Evolutionary conservation across 2,329 filamentous ascomycete species (phyloP).

Genomic region (Fusarium sp.): DNA sequence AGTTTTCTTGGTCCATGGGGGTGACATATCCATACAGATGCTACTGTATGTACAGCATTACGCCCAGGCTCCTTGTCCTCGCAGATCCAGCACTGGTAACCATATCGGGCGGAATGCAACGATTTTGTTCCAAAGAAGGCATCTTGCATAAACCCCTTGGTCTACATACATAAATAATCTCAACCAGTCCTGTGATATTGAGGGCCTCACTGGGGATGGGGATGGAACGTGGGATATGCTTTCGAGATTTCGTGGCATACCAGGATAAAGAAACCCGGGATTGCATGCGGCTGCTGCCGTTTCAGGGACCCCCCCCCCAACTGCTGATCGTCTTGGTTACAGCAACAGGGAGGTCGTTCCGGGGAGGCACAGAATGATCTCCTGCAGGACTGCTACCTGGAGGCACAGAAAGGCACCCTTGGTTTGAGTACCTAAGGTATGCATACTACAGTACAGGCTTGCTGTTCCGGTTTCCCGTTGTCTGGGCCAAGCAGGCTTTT

Average conservation of each 20-base stretch:
- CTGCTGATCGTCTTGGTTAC: conserved; percentile 28
- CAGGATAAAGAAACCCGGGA: conserved; percentile 23
- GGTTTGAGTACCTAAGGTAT: background rate
- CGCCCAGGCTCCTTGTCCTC: conserved; percentile 1
- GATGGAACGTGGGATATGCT: conserved; percentile 6
- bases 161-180: background rate
- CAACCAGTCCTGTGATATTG: background rate
- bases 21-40: conserved; percentile 2
- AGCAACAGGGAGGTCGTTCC: conserved; percentile 22
- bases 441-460: conserved; percentile 17
- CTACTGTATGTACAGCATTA: conserved; percentile 3
- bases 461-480: conserved; percentile 20
- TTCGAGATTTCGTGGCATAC: background rate
- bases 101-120: conserved; percentile 13
- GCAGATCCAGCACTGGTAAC: conserved; percentile 3
- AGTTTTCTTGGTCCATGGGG: background rate
- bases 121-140: background rate
- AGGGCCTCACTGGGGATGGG: background rate
- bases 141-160: conserved; percentile 9
- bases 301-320: conserved; percentile 32
- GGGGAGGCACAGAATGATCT: conserved; percentile 40
- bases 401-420: conserved; percentile 24
- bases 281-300: conserved; percentile 41
- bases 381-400: conserved; percentile 28
- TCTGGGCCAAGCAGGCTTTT: conserved; percentile 5